Evolutionary conservation across 2,329 filamentous ascomycete genomes (phyloP), one percentile per base, ranked within the genome.

Genomic region (Aspergillus bombycis): DNA sequence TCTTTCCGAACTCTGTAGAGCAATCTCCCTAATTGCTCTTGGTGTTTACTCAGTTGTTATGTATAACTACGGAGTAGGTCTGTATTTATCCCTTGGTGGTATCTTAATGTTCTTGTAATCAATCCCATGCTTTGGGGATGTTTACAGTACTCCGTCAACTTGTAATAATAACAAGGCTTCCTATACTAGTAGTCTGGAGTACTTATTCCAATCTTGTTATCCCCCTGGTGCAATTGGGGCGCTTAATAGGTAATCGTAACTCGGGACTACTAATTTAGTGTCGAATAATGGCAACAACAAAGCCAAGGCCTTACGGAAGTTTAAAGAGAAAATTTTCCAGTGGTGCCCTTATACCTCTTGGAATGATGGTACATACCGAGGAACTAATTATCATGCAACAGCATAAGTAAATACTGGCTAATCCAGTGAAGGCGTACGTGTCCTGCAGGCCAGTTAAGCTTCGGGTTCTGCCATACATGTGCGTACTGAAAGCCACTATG

Each of bases 361-460:
- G 19, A 32, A 53, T 28, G 50, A 53, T 53, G 26, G 26, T 30
- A 41, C 38, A 41, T 41, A 41, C 38, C 38, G 19, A 41, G 38
- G 8, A 41, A 19, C 38, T 41, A 41, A n/a, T 8, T n/a, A 41
- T 41, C 38, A 1, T 41, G 38, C 38, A 41, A 41, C 38, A 41
- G 19, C 38, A 9, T 41, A 10, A 41, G 38, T 41, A 41, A 41
- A 41, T 41, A 19, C 16, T 41, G 7, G 38, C 38, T 41, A 9
- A 41, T 41, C 46, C 23, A 28, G 46, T 48, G 58, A 58, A 34
- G 62, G 61, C 58, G 62, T 60, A 48, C 45, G 45, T 26, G 62
- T 63, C 58, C 48, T 63, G 62, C 58, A 58, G 60, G 45, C 8
- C 38, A 41, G 16, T 41, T 62, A 63, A 65, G 64, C 64, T 61